A percentile compares a stretch with the other conserved stretches of the same genome.
Evolutionary conservation across 768 basidiomycete genomes (phyloP).

Genomic region (Collybia mongolica): DNA sequence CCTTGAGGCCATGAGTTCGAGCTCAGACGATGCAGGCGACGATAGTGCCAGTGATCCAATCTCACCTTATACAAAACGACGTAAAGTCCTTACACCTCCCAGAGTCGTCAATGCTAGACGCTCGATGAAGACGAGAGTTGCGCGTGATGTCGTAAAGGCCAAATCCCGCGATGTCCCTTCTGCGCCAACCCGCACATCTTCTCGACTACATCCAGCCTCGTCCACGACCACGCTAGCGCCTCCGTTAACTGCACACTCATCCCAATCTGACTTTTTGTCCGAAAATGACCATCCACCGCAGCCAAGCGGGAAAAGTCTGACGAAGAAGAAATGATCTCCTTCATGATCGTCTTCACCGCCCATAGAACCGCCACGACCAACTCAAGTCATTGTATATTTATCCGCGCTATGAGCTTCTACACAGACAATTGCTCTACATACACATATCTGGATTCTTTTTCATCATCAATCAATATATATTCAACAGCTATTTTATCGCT

Average conservation of each 20-base stretch:
- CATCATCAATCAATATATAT: no score
- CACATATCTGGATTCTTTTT: no score
- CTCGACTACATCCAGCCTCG: conserved; percentile 5
- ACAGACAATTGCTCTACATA: no score
- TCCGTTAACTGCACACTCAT: background rate
- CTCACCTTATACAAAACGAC: conserved; percentile 28
- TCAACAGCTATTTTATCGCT: no score
- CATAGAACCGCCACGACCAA: background rate
- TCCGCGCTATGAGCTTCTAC: no score
- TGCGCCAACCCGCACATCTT: conserved; percentile 5
- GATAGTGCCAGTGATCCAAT: conserved; percentile 17
- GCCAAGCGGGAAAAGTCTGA: background rate
- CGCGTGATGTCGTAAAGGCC: conserved; percentile 9
- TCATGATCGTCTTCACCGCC: background rate
- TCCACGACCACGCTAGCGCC: background rate
- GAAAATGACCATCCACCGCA: background rate
- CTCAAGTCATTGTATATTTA: no score
- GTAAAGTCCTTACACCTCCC: conserved; percentile 24
- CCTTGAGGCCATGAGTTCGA: conserved; percentile 12
- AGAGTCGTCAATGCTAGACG: conserved; percentile 5
- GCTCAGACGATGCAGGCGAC: conserved; percentile 10
- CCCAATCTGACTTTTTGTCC: conserved; percentile 6
- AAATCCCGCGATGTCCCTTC: conserved; percentile 11
- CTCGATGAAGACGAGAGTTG: conserved; percentile 15
- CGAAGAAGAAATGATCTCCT: background rate